Base-by-base conservation (phyloP, 192 early-diverging fungal genomes). In the Gonapodya prolifera region DNA sequence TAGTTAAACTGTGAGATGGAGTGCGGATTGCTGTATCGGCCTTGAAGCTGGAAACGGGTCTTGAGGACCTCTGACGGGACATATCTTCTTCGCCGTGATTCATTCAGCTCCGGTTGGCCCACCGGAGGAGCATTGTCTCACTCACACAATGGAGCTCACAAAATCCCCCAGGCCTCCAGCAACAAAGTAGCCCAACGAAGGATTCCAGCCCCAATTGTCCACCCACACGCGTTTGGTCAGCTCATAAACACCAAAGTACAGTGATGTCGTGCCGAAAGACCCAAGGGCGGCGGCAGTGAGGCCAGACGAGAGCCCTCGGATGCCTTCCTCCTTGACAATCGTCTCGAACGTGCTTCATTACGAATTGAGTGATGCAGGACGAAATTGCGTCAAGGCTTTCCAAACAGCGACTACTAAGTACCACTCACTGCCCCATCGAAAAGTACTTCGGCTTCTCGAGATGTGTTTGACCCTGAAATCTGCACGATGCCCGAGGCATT, bases 161-260 rank as follows among this genome's bases (percentile, higher is more conserved):
- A 78, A 31, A 34, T 85, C 84, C 0, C 77, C 84, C 28, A 83
- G 1, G 2, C 79, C 81, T 16, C 83, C 82, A 2, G 84, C 78
- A 1, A 79, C 35, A 30, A 85, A 78, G 36, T 80, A 85, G 0
- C 61, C 70, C 0, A 80, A 28, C 8, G 34, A 33, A 2, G 70
- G 75, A 70, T 77, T 80, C 45, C 45, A 61, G 23, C 80, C 28
- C 0, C 70, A 76, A 13, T 34, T 30, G 30, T 78, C 76, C 8
- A 82, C 76, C 2, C 81, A 35, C 30, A 70, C 17, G 13, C 81
- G 74, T 77, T 85, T 85, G 2, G 77, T 31, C n/a, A 61, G 35
- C 75, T 85, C 84, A 79, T 85, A 85, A 16, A 70, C 28, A 1
- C 77, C 79, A 81, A 85, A 85, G 77, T 85, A 85, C 17, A 80